A percentile compares a stretch with the other conserved stretches of the same genome.
Conservation (phyloP, 345 rosid species). For the Salix exigua region DNA sequence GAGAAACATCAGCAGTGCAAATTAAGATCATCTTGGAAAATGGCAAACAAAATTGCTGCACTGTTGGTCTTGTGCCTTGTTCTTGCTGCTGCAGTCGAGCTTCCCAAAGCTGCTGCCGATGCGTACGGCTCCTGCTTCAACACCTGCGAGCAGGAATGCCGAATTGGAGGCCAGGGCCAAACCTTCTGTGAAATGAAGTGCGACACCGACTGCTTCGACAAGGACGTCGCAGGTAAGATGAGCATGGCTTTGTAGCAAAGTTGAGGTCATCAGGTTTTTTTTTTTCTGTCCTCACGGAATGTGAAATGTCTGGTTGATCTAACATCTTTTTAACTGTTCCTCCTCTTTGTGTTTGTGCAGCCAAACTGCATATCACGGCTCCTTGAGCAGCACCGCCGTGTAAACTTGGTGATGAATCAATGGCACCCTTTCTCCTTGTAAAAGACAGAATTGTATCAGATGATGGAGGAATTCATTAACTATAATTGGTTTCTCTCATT, state of each 20-base stretch:
- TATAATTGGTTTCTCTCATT: neutral
- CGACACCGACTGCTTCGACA: slow-evolving; percentile 27
- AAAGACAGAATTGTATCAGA: neutral
- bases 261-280: neutral
- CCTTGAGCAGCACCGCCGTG: neutral
- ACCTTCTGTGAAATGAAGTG: slow-evolving; percentile 35
- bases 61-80: slow-evolving; percentile 27
- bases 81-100: slow-evolving; percentile 10
- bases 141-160: slow-evolving; percentile 16
- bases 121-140: slow-evolving; percentile 5
- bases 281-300: neutral
- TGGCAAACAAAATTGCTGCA: slow-evolving; percentile 24
- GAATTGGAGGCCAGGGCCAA: slow-evolving; percentile 4
- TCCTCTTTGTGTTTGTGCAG: too few species aligned
- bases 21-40: neutral
- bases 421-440: neutral
- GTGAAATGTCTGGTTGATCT: too few species aligned
- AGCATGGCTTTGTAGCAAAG: too few species aligned
- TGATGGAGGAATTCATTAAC: neutral
- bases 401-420: neutral
- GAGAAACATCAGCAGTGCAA: neutral
- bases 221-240: slow-evolving; percentile 15
- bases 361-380: neutral
- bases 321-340: too few species aligned
- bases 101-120: neutral